Evolutionary conservation across 495 filamentous ascomycete species (phyloP).

Genomic region (Aspergillus coremiiformis): DNA sequence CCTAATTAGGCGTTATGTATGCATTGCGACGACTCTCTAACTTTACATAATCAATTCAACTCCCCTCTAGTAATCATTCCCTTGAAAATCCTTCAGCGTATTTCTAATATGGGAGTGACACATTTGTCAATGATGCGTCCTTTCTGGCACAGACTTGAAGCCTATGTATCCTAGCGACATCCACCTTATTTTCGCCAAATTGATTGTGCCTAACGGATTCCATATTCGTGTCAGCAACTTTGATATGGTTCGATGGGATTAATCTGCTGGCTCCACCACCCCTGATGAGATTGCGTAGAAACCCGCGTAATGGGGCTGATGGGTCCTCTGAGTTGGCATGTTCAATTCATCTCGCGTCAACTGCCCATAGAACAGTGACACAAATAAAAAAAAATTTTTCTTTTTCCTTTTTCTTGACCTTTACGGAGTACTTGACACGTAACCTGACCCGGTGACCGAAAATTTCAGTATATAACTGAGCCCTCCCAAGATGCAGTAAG

Average conservation of each 20-base stretch:
- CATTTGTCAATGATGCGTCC: not conserved
- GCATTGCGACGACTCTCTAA: not conserved
- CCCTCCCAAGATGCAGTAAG: not conserved
- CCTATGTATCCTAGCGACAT: not conserved
- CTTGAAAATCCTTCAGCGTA: not conserved
- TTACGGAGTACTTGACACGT: conserved; percentile 7
- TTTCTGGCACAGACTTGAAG: not conserved
- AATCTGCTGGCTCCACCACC: not conserved
- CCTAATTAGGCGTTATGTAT: not conserved
- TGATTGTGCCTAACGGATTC: not conserved
- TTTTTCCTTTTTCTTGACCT: not conserved
- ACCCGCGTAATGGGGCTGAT: not conserved
- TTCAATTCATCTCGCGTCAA: not conserved
- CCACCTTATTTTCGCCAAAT: not conserved
- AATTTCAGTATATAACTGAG: not conserved
- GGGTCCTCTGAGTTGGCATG: conserved; percentile 3
- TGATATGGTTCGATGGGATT: not conserved
- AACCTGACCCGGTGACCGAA: conserved; percentile 1
- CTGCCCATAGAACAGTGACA: not conserved
- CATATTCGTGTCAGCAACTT: not conserved
- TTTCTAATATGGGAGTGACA: not conserved
- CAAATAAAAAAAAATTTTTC: not conserved
- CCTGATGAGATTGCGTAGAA: not conserved
- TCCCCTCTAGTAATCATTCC: not conserved
- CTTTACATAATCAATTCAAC: not conserved